These are phyloP conservation scores for Pyrus hybrid DNA, from an alignment of 331 rosid species.

Conservation along the genomic window DNA sequence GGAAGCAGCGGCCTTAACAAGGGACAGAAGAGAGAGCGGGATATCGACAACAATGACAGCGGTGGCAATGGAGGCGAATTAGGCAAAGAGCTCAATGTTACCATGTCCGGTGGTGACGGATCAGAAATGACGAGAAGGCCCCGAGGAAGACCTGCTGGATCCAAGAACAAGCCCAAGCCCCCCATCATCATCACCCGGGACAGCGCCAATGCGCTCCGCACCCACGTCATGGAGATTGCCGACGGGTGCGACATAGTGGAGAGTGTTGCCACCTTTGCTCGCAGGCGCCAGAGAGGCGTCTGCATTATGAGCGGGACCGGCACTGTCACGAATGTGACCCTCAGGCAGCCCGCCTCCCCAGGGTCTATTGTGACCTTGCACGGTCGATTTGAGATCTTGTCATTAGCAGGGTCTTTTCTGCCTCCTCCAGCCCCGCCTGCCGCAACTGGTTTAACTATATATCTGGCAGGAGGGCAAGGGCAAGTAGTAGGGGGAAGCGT, in stretches of 20 bases:
- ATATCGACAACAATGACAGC: slow-evolving; percentile 17
- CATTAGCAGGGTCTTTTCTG: slow-evolving; percentile 68
- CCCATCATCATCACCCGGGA: slow-evolving; percentile 92
- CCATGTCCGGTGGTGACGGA: slow-evolving; percentile 17
- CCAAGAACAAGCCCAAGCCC: slow-evolving; percentile 93
- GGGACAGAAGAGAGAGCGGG: slow-evolving; percentile 53
- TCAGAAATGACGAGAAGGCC: slow-evolving; percentile 64
- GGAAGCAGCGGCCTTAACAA: slow-evolving; percentile 63
- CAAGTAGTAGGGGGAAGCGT: slow-evolving; percentile 96
- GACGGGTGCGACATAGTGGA: slow-evolving; percentile 92
- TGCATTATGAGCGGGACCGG: slow-evolving; percentile 95
- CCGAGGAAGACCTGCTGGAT: slow-evolving; percentile 85
- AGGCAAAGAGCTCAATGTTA: slow-evolving; percentile 22
- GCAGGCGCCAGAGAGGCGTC: slow-evolving; percentile 86
- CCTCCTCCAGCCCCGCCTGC: slow-evolving; percentile 96
- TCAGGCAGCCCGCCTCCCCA: slow-evolving; percentile 80
- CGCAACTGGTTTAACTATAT: slow-evolving; percentile 73
- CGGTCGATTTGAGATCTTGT: slow-evolving; percentile 87
- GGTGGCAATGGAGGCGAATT: slow-evolving; percentile 17
- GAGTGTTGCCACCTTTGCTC: slow-evolving; percentile 69
- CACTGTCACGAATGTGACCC: slow-evolving; percentile 76
- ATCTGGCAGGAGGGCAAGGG: slow-evolving; percentile 85
- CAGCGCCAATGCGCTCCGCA: slow-evolving; percentile 88
- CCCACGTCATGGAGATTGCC: slow-evolving; percentile 88
- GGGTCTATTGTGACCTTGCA: slow-evolving; percentile 76